phyloP scores from a whole-genome alignment of 495 filamentous ascomycete species.

The Parathielavia hyrcaniae region DNA sequence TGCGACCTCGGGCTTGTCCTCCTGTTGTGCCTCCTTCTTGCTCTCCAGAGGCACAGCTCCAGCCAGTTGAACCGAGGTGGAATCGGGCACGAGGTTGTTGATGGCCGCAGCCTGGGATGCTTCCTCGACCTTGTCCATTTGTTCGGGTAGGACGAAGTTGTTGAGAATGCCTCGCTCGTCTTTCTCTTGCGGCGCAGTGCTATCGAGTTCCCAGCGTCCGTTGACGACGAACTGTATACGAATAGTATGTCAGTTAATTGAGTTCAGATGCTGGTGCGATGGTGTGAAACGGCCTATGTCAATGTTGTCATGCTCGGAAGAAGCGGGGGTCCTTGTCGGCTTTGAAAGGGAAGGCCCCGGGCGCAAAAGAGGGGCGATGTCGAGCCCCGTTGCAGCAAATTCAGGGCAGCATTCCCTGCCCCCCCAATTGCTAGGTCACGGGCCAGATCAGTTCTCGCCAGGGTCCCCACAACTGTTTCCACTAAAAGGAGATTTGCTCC shows the following conservation, averaged over 20 bases:
- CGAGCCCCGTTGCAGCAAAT: constrained; percentile 8
- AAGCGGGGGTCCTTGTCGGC: constrained; percentile 16
- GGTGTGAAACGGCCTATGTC: background rate
- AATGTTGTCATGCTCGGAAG: constrained; percentile 1
- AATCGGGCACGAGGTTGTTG: constrained; percentile 53
- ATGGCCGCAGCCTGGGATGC: constrained; percentile 46
- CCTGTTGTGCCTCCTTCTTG: constrained; percentile 4
- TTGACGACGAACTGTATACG: constrained; percentile 78
- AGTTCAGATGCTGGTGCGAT: background rate
- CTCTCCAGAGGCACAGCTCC: constrained; percentile 59
- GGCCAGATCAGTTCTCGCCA: constrained; percentile 13
- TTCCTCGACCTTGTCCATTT: constrained; percentile 39
- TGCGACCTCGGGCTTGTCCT: background rate
- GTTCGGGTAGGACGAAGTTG: constrained; percentile 74
- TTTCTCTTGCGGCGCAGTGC: constrained; percentile 66
- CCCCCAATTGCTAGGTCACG: constrained; percentile 12
- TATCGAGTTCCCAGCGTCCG: constrained; percentile 76
- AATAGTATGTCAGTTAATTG: constrained; percentile 19
- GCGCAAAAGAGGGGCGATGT: constrained; percentile 14
- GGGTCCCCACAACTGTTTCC: constrained; percentile 9
- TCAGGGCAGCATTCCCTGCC: constrained; percentile 9
- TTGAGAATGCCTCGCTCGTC: constrained; percentile 77
- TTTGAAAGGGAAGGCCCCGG: constrained; percentile 10
- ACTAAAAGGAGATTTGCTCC: constrained; percentile 4
- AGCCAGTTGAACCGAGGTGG: constrained; percentile 69